A percentile compares a stretch with the other conserved stretches of the same genome.
These are phyloP conservation scores for Ramichloridium luteum DNA, from an alignment of 2,329 filamentous ascomycete species.

Conservation along the genomic window DNA sequence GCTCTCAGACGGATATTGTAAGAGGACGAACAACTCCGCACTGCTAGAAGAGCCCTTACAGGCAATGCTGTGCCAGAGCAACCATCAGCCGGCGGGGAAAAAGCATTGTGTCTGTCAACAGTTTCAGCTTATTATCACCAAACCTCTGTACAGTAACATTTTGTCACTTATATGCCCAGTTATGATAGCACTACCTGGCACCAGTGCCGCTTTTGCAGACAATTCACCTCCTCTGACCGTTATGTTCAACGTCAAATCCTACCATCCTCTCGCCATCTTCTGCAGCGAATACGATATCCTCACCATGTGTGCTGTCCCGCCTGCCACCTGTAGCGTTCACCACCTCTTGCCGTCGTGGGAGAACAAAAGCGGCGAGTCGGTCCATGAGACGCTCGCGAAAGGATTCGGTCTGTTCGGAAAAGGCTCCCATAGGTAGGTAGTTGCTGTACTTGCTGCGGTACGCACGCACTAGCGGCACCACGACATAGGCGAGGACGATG, in stretches of 20 bases:
- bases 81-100: too few relatives aligned
- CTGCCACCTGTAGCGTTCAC: slow-evolving; percentile 21
- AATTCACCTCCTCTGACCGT: slow-evolving; percentile 28
- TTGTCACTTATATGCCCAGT: too few relatives aligned
- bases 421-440: slow-evolving; percentile 27
- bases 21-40: too few relatives aligned
- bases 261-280: slow-evolving; percentile 37
- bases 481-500: slow-evolving; percentile 27
- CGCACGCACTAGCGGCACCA: slow-evolving; percentile 33
- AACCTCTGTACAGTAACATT: too few relatives aligned
- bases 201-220: too few relatives aligned
- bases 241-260: slow-evolving; percentile 28
- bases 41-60: too few relatives aligned
- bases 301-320: slow-evolving; percentile 15
- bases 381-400: slow-evolving; percentile 25
- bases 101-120: too few relatives aligned
- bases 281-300: slow-evolving; percentile 30
- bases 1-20: too few relatives aligned
- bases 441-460: slow-evolving; percentile 34
- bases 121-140: too few relatives aligned
- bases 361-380: slow-evolving; percentile 23
- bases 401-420: slow-evolving; percentile 18
- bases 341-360: slow-evolving; percentile 20
- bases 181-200: too few relatives aligned
- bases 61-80: too few relatives aligned